Conservation (phyloP, 768 basidiomycete species). For the Tephrocybe sp. region DNA sequence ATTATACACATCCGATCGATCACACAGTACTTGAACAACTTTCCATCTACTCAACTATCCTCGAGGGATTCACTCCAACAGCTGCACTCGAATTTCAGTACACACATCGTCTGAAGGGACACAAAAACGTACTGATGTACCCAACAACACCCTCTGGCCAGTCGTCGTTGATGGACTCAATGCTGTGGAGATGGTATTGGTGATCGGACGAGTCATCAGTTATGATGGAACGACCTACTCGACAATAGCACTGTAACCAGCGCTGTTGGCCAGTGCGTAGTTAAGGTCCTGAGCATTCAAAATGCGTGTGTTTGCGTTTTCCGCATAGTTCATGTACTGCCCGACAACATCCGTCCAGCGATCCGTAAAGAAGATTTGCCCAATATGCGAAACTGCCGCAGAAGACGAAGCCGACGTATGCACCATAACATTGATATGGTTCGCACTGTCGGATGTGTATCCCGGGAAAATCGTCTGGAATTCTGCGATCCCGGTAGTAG, state of each 20-base stretch:
- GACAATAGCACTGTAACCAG: slow-evolving; percentile 30
- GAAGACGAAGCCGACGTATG: slow-evolving; percentile 16
- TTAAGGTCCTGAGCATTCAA: slow-evolving; percentile 24
- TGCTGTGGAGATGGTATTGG: slow-evolving; percentile 12
- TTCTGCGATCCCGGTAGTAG: slow-evolving; percentile 13
- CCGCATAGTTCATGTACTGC: slow-evolving; percentile 15
- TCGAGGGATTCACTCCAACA: slow-evolving; percentile 29
- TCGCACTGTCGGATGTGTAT: slow-evolving; percentile 13
- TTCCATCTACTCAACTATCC: slow-evolving; percentile 4
- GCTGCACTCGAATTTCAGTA: slow-evolving; percentile 15
- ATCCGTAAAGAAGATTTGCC: slow-evolving; percentile 21
- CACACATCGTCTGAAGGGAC: background rate
- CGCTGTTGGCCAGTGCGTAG: slow-evolving; percentile 19
- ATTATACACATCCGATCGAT: background rate
- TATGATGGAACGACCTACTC: slow-evolving; percentile 18
- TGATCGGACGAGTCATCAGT: background rate
- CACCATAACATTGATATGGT: slow-evolving; percentile 20
- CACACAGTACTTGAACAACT: background rate
- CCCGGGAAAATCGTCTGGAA: slow-evolving; percentile 22
- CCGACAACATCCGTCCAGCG: slow-evolving; percentile 23
- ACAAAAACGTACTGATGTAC: slow-evolving; percentile 27
- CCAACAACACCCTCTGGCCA: slow-evolving; percentile 31
- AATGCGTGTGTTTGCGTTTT: slow-evolving; percentile 20
- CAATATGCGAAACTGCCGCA: slow-evolving; percentile 17
- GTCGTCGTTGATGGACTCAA: slow-evolving; percentile 27